These are phyloP conservation scores for Xanthoconium separans DNA, from an alignment of 1,284 basidiomycete species.

Conservation along the genomic window DNA sequence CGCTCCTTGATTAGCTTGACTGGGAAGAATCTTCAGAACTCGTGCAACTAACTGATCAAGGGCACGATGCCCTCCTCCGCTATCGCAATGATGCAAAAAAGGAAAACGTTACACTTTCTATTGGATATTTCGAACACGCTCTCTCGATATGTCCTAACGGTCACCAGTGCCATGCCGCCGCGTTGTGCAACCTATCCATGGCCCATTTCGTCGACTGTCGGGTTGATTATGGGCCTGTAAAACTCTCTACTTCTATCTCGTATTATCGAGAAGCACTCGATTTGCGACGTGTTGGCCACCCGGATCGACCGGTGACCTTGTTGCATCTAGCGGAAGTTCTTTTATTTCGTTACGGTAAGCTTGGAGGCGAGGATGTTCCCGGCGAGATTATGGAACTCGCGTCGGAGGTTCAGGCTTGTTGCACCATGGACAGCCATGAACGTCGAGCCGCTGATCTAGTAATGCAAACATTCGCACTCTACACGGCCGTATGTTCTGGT, in stretches of 20 bases:
- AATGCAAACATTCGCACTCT: background rate
- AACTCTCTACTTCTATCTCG: background rate
- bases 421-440: background rate
- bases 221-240: background rate
- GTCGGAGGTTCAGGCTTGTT: background rate
- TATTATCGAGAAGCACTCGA: slow-evolving; percentile 13
- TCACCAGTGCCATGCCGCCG: background rate
- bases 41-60: background rate
- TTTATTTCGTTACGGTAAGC: background rate
- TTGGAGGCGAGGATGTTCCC: background rate
- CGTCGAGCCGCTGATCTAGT: background rate
- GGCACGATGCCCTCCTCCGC: background rate
- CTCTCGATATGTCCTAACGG: background rate
- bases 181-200: slow-evolving; percentile 14
- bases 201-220: slow-evolving; percentile 1
- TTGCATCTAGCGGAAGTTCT: slow-evolving; percentile 3
- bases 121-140: background rate
- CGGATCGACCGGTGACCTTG: slow-evolving; percentile 3
- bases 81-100: background rate
- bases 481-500: background rate
- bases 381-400: background rate
- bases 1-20: background rate
- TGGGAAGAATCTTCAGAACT: background rate
- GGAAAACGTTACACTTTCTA: background rate
- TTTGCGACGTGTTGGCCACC: background rate